Evolutionary conservation across 257 asterid species (phyloP).

Genomic region (Capsicum baccatum): DNA sequence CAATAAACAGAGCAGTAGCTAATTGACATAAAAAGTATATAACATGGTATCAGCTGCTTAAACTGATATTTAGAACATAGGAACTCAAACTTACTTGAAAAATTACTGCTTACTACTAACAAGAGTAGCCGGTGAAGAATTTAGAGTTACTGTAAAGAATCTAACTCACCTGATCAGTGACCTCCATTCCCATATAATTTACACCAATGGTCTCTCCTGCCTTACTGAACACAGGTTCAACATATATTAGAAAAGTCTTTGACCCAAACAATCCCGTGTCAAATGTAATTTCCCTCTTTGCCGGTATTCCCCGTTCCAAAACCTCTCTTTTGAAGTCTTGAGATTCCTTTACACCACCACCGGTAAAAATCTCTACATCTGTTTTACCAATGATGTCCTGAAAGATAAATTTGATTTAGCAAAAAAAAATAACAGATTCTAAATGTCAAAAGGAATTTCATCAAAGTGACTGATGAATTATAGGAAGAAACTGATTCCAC

Average conservation of each 20-base stretch:
- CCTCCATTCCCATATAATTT: conserved; percentile 95
- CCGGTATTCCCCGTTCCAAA: conserved; percentile 74
- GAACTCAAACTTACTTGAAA: not conserved
- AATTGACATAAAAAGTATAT: not conserved
- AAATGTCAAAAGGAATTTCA: not conserved
- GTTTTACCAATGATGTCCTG: conserved; percentile 96
- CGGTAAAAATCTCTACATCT: conserved; percentile 80
- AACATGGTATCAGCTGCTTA: not conserved
- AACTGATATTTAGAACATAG: not conserved
- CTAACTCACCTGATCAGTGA: conserved; percentile 74
- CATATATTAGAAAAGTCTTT: conserved; percentile 79
- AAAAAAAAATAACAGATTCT: not conserved
- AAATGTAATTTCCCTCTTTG: conserved; percentile 89
- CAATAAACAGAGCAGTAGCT: no score
- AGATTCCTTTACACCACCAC: conserved; percentile 89
- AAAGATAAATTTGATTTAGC: conserved; percentile 35
- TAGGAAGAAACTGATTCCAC: not conserved
- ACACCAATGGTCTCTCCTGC: conserved; percentile 85
- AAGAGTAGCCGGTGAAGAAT: not conserved
- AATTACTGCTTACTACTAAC: not conserved
- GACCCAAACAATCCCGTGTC: conserved; percentile 83
- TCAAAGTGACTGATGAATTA: conserved; percentile 12
- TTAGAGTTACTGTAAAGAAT: not conserved
- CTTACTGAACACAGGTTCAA: conserved; percentile 90
- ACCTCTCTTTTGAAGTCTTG: conserved; percentile 91